Evolutionary conservation across 2,329 filamentous ascomycete species (phyloP), one percentile per base, ranked within the genome.

Genomic region (Ophiosphaerella korrae): DNA sequence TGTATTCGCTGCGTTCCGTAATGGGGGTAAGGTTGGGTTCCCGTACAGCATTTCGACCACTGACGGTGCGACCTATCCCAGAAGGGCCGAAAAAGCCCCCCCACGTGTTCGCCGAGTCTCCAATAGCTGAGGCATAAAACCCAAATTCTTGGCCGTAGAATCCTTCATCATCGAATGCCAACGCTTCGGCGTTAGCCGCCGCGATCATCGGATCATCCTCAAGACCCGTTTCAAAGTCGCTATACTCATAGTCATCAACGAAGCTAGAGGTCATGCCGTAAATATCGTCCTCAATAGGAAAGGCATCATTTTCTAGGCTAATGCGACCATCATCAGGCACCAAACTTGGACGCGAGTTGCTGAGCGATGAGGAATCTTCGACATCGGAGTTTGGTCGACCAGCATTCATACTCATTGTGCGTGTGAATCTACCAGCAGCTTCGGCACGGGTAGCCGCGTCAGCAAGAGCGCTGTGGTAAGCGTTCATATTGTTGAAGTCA

Each of bases 101-200:
- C 61, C 91, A 89, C 12, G 85, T 82, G 61, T 88, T 89, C 47
- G 88, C 77, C 34, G 80, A 76, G 6, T 79, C 75, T 34, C 77
- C 77, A 48, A 77, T 75, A 16, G 78, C 80, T 38, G 74, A 70
- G 9, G 92, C 91, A 71, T 96, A 99, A 72, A 99, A 99, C 0
- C 92, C 92, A 67, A 99, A 99, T 71, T 99, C 94, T 61, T 92
- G 88, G 0, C 94, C 94, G 67, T 99, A 99, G 78, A 94, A 95
- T 0, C 91, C 93, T 57, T 97, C 93, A 6, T 88, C 88, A 66
- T 99, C 94, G 60, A 91, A 92, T 39, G 94, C 93, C 7, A 99
- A 80, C 1, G 89, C 94, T 70, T 94, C 92, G 0, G 93, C 92
- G 63, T 99, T 99, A 5, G 94, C 94, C 50, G 92, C 94, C 0